Percentiles rank a stretch among this genome's conserved stretches.
Evolutionary conservation across 495 filamentous ascomycete species (phyloP).

Genomic region (Neurospora sp.): DNA sequence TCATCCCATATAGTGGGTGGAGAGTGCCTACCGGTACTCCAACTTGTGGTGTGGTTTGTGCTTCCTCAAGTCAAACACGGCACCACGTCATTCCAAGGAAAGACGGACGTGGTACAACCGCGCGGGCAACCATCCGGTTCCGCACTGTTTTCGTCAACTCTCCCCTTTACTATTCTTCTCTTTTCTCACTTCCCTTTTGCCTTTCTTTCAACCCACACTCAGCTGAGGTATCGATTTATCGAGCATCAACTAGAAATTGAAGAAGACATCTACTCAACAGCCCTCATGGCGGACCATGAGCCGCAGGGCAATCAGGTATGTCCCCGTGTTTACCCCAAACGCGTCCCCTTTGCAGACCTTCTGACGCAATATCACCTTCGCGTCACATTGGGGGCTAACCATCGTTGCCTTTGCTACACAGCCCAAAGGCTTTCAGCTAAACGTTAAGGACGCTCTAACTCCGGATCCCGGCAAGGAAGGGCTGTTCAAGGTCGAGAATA

Average conservation of each 20-base stretch:
- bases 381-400: background rate
- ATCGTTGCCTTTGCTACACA: background rate
- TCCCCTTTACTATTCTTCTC: background rate
- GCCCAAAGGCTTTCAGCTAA: constrained; percentile 18
- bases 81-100: background rate
- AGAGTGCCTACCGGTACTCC: background rate
- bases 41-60: background rate
- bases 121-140: background rate
- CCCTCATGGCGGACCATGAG: background rate
- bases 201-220: background rate
- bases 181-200: background rate
- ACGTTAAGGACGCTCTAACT: constrained; percentile 43
- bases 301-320: background rate
- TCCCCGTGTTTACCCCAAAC: background rate
- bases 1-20: background rate
- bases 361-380: background rate
- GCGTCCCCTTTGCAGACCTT: background rate
- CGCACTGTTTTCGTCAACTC: background rate
- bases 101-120: background rate
- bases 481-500: constrained; percentile 52
- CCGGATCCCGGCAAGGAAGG: constrained; percentile 55
- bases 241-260: background rate
- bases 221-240: background rate
- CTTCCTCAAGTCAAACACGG: background rate
- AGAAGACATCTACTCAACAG: background rate